These are phyloP conservation scores for Asterella californica DNA, from an alignment of 225 moss, liverwort and hornwort species.

Conservation along the genomic window DNA sequence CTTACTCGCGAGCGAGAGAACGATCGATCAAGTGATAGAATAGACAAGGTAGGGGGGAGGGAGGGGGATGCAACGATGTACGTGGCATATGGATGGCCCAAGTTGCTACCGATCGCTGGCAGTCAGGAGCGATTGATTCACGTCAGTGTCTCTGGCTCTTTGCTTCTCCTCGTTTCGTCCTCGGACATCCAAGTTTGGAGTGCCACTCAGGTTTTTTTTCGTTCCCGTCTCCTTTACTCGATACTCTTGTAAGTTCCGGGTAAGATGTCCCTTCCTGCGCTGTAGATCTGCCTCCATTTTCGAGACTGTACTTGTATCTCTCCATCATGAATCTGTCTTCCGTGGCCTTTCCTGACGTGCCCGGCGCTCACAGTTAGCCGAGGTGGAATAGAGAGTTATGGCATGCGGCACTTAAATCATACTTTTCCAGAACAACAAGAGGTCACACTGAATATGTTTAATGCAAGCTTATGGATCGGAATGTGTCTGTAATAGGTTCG, in stretches of 20 bases:
- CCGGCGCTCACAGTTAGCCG: background rate
- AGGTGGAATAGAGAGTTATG: background rate
- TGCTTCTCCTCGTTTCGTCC: constrained; percentile 80
- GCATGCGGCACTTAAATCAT: background rate
- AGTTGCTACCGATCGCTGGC: constrained; percentile 85
- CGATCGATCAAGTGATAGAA: constrained; percentile 19
- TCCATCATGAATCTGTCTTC: background rate
- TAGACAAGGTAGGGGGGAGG: constrained; percentile 5
- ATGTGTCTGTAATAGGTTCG: background rate
- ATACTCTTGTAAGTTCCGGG: background rate
- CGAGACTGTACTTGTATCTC: background rate
- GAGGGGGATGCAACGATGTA: constrained; percentile 71
- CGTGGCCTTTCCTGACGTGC: background rate
- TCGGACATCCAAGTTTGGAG: constrained; percentile 90
- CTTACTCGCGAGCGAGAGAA: background rate
- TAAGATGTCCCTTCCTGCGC: background rate
- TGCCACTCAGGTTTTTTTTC: constrained; percentile 68
- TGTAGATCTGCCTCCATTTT: background rate
- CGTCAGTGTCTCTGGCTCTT: constrained; percentile 63
- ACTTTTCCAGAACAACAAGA: background rate
- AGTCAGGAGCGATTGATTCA: constrained; percentile 87
- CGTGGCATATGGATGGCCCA: constrained; percentile 99
- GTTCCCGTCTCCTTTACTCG: background rate
- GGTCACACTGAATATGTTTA: background rate
- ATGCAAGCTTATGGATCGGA: no score